A percentile compares a stretch with the other conserved stretches of the same genome.
Conservation (phyloP, 2,329 filamentous ascomycete genomes). For the Fusarium sp. region DNA sequence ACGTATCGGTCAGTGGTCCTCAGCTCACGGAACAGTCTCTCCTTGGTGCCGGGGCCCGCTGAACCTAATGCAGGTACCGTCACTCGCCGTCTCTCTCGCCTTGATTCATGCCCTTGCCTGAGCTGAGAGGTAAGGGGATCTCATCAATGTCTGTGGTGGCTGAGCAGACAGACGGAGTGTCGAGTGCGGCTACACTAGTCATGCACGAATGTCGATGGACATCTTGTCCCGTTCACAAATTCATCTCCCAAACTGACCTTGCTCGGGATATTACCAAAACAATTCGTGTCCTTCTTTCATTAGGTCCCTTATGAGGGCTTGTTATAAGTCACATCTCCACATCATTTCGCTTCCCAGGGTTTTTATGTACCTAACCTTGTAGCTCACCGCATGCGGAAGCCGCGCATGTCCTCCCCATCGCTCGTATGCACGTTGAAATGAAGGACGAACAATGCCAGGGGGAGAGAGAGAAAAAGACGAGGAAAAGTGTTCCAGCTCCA, state of each 20-base stretch:
- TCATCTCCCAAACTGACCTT: background rate
- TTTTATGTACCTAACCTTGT: conserved; percentile 24
- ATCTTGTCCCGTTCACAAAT: conserved; percentile 25
- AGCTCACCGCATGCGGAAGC: conserved; percentile 34
- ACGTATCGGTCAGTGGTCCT: background rate
- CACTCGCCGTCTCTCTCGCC: conserved; percentile 5
- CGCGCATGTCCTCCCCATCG: conserved; percentile 26
- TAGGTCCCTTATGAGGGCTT: conserved; percentile 11
- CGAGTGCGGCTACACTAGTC: conserved; percentile 10
- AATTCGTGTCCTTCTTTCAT: conserved; percentile 21
- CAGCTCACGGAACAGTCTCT: conserved; percentile 11
- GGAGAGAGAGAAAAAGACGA: conserved; percentile 2
- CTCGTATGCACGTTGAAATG: conserved; percentile 41
- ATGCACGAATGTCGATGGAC: conserved; percentile 30
- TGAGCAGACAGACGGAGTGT: conserved; percentile 1
- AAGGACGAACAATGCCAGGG: conserved; percentile 24
- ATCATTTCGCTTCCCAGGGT: conserved; percentile 37
- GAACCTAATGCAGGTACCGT: conserved; percentile 37
- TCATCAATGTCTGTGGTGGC: conserved; percentile 10
- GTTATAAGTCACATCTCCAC: conserved; percentile 29
- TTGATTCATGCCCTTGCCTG: conserved; percentile 29
- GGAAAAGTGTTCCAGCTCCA: background rate
- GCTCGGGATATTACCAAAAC: conserved; percentile 1
- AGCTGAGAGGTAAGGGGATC: conserved; percentile 24
- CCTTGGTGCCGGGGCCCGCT: conserved; percentile 11